Conservation (phyloP, 2,329 filamentous ascomycete genomes). For the Colletotrichum noveboracense region DNA sequence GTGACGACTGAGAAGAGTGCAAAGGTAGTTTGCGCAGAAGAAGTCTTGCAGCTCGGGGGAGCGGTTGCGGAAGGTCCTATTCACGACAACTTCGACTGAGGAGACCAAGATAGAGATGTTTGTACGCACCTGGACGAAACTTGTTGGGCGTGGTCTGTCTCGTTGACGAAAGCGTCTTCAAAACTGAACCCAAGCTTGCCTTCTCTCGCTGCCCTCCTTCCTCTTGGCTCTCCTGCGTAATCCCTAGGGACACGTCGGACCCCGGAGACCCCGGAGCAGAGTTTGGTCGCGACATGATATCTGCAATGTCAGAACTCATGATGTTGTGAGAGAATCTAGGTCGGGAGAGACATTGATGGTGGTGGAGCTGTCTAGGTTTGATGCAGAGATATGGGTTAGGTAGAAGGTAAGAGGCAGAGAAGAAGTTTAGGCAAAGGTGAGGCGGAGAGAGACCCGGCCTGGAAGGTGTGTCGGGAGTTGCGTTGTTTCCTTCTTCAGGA, state of each 20-base stretch:
- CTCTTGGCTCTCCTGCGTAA: not conserved
- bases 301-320: not conserved
- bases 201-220: not conserved
- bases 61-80: not conserved
- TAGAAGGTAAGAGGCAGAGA: not conserved
- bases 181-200: not conserved
- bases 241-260: not conserved
- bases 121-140: not conserved
- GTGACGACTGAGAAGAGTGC: not conserved
- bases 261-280: not conserved
- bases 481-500: not conserved
- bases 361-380: not conserved
- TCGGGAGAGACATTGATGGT: not conserved
- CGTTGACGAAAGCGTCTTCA: not conserved
- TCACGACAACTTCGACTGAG: not conserved
- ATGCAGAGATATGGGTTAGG: not conserved
- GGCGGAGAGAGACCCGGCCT: not conserved
- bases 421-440: not conserved
- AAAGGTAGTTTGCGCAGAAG: not conserved
- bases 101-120: not conserved
- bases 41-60: not conserved
- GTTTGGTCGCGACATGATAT: not conserved
- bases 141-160: not conserved
- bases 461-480: not conserved
- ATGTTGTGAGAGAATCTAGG: not conserved